These are phyloP conservation scores for Crithidia fasciculata DNA, from an alignment of 208 protist species.

Conservation along the genomic window DNA sequence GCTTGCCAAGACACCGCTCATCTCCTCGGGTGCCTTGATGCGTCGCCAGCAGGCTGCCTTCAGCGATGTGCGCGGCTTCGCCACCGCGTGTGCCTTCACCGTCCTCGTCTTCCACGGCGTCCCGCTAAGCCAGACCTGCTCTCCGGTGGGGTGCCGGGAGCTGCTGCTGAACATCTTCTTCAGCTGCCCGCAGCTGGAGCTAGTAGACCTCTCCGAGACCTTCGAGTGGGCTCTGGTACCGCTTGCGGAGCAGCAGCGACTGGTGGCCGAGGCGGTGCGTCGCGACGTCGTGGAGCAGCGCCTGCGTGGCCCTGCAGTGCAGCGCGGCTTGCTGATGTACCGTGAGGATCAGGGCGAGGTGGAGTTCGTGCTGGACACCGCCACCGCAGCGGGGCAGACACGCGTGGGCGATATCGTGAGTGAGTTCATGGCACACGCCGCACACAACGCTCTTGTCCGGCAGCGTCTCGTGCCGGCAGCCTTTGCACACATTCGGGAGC, in stretches of 20 bases:
- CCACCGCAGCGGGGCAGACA: slow-evolving; percentile 48
- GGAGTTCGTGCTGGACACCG: slow-evolving; percentile 50
- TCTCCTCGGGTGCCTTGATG: slow-evolving; percentile 38
- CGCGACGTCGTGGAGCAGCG: slow-evolving; percentile 19
- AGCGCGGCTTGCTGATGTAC: slow-evolving; percentile 26
- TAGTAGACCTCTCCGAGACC: slow-evolving; percentile 62
- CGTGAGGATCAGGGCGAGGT: slow-evolving; percentile 27
- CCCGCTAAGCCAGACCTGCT: slow-evolving; percentile 65
- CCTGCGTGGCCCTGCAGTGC: slow-evolving; percentile 7
- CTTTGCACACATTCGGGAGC: slow-evolving; percentile 57
- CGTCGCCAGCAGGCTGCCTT: slow-evolving; percentile 23
- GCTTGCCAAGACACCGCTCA: slow-evolving; percentile 29
- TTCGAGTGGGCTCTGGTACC: slow-evolving; percentile 57
- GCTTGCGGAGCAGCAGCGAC: slow-evolving; percentile 21
- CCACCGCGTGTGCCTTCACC: slow-evolving; percentile 40
- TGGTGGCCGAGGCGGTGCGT: slow-evolving; percentile 32
- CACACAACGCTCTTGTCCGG: slow-evolving; percentile 54
- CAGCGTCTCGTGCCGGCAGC: slow-evolving; percentile 39
- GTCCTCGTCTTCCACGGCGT: slow-evolving; percentile 54
- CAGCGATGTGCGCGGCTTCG: slow-evolving; percentile 34
- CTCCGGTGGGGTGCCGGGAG: slow-evolving; percentile 63
- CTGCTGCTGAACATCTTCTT: slow-evolving; percentile 82
- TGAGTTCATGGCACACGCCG: slow-evolving; percentile 73
- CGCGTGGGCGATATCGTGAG: slow-evolving; percentile 67
- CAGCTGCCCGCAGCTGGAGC: slow-evolving; percentile 53